Percentiles rank a stretch among this genome's conserved stretches.
Evolutionary conservation across 169 alveolate species (phyloP).

Genomic region (Eimeria praecox): DNA sequence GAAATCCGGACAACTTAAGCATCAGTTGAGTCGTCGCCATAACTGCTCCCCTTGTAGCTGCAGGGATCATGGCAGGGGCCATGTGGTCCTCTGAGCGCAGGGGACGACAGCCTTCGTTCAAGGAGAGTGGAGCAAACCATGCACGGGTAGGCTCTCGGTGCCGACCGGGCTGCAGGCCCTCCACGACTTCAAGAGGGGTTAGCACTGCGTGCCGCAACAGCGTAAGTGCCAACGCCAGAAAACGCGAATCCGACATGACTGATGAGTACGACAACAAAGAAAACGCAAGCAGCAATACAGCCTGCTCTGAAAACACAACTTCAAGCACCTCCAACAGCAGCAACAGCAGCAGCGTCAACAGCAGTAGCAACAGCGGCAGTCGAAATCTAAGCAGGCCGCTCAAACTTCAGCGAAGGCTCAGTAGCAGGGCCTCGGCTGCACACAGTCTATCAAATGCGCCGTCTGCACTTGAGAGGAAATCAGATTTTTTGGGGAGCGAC

Average conservation of each 20-base stretch:
- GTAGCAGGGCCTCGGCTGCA: not conserved
- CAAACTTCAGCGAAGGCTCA: constrained; percentile 27
- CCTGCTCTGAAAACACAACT: not conserved
- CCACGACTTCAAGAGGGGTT: not conserved
- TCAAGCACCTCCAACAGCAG: not conserved
- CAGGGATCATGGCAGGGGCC: constrained; percentile 42
- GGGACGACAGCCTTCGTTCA: not conserved
- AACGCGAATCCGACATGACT: constrained; percentile 3
- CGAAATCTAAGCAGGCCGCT: not conserved
- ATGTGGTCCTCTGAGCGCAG: constrained; percentile 57
- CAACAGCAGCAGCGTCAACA: not conserved
- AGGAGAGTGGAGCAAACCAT: not conserved
- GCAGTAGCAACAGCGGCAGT: not conserved
- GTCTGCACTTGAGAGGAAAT: not conserved
- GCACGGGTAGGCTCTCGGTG: constrained; percentile 49
- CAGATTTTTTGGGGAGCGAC: constrained; percentile 35
- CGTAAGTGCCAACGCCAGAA: not conserved
- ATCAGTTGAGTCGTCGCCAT: not conserved
- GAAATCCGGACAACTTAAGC: not conserved
- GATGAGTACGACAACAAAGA: not conserved
- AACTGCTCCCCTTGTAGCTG: not conserved
- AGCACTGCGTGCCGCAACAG: not conserved
- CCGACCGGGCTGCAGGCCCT: constrained; percentile 40
- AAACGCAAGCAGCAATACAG: not conserved
- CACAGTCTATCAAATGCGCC: not conserved